A percentile compares a stretch with the other conserved stretches of the same genome.
Conservation (phyloP, 208 protist species). For the Trypanosoma grayi region DNA sequence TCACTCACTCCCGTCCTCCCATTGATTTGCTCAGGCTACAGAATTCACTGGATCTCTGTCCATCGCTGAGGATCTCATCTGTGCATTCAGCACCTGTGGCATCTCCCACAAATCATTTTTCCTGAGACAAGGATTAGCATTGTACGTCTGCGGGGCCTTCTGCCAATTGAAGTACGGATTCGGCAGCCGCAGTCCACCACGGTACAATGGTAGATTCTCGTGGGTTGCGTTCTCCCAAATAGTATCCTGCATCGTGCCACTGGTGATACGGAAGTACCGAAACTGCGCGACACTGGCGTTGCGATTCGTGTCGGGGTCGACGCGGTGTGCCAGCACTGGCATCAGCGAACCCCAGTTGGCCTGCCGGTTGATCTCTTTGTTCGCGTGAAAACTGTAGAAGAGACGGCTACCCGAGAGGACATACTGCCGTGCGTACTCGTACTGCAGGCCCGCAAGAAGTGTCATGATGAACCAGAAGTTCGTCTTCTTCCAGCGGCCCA, state of each 20-base stretch:
- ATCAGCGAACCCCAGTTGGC: conserved; percentile 70
- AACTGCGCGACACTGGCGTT: conserved; percentile 73
- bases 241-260: conserved; percentile 65
- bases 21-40: not conserved
- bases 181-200: conserved; percentile 39
- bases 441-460: conserved; percentile 42
- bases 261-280: conserved; percentile 71
- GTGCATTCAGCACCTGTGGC: conserved; percentile 66
- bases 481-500: conserved; percentile 71
- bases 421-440: conserved; percentile 74
- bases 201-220: conserved; percentile 60
- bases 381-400: conserved; percentile 78
- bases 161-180: conserved; percentile 89
- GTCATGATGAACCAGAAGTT: conserved; percentile 60
- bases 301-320: conserved; percentile 82
- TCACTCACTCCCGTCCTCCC: too few species aligned
- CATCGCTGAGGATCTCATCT: conserved; percentile 38
- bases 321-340: conserved; percentile 53
- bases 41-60: not conserved
- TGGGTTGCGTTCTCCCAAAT: conserved; percentile 78
- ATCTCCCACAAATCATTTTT: conserved; percentile 89
- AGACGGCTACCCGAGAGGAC: conserved; percentile 57
- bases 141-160: conserved; percentile 76
- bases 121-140: conserved; percentile 49
- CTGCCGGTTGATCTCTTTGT: conserved; percentile 57